These are phyloP conservation scores for Sorghum bicolor DNA, from an alignment of 176 grass and related monocot species.

Conservation along the genomic window DNA sequence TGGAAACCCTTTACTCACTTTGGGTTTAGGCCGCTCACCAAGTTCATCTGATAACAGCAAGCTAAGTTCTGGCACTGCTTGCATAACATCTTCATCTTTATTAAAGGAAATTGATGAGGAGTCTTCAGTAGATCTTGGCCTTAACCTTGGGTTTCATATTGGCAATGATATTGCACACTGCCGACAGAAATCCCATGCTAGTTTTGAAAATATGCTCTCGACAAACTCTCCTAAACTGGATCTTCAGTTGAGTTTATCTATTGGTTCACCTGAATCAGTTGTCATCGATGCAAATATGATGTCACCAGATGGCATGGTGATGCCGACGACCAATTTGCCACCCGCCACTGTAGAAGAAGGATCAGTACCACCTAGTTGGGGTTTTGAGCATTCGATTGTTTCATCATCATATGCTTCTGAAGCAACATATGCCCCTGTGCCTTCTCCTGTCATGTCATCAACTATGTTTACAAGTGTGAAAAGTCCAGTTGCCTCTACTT, in stretches of 20 bases:
- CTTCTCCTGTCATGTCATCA: conserved; percentile 40
- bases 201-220: conserved; percentile 5
- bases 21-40: conserved; percentile 54
- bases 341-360: conserved; percentile 29
- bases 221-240: conserved; percentile 37
- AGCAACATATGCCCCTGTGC: conserved; percentile 26
- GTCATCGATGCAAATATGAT: conserved; percentile 33
- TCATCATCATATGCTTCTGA: conserved; percentile 40
- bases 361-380: conserved; percentile 42
- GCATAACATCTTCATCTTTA: conserved; percentile 48
- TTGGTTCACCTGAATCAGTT: conserved; percentile 59
- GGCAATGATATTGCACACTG: conserved; percentile 27
- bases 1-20: conserved; percentile 41
- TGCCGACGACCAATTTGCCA: neutral
- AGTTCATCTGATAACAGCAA: conserved; percentile 73
- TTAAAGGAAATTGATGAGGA: conserved; percentile 66
- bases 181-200: conserved; percentile 42
- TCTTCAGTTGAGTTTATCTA: conserved; percentile 78
- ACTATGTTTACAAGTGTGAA: conserved; percentile 48
- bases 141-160: conserved; percentile 61
- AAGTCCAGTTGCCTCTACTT: conserved; percentile 51
- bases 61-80: conserved; percentile 60
- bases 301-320: conserved; percentile 23
- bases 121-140: conserved; percentile 55
- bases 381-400: conserved; percentile 39